Percentiles rank a stretch among this genome's conserved stretches.
phyloP scores from a whole-genome alignment of 129 eudicot species.

The Artemisia tridentata region DNA sequence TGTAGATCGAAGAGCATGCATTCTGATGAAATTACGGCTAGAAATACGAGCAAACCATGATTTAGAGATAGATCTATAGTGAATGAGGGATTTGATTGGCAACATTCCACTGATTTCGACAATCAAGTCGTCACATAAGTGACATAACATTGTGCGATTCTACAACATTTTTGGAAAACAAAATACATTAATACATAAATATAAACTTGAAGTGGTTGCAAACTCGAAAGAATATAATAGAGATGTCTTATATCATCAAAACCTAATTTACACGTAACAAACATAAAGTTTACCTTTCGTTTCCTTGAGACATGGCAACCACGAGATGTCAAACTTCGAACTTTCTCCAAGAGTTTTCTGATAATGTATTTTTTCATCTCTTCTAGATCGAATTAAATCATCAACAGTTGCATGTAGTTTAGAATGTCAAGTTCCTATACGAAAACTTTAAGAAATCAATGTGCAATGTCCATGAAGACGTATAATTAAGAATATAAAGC shows the following conservation, averaged over 20 bases:
- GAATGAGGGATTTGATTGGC: not conserved
- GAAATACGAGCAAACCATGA: constrained; percentile 11
- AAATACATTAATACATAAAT: not conserved
- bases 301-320: not conserved
- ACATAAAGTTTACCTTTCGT: not conserved
- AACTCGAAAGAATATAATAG: not conserved
- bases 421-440: too few relatives aligned
- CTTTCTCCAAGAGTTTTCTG: not conserved
- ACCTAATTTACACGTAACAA: not conserved
- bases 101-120: not conserved
- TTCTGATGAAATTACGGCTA: not conserved
- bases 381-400: not conserved
- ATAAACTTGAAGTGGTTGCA: not conserved
- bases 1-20: not conserved
- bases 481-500: too few relatives aligned
- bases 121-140: constrained; percentile 5
- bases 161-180: not conserved
- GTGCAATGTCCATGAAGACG: too few relatives aligned
- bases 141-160: not conserved
- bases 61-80: not conserved
- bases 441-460: too few relatives aligned
- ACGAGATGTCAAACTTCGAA: not conserved
- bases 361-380: not conserved
- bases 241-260: not conserved
- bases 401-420: not conserved